Percentiles rank a stretch among this genome's conserved stretches.
phyloP scores from a whole-genome alignment of 306 rosid genomes.

The Trifolium fragiferum region DNA sequence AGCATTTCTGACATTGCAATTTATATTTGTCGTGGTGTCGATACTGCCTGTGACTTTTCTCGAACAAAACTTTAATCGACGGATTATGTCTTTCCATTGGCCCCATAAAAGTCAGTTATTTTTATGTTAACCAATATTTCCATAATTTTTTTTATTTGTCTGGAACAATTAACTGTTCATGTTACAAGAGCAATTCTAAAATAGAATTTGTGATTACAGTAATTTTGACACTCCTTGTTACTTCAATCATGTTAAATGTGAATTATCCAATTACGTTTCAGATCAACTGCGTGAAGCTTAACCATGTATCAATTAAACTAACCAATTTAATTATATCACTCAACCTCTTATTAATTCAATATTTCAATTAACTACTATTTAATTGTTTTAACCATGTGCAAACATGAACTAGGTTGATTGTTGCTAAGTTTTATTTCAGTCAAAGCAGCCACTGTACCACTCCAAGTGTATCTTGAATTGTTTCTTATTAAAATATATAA shows the following conservation, averaged over 20 bases:
- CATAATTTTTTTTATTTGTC: conserved; percentile 6
- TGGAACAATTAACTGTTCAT: conserved; percentile 19
- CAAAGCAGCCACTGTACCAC: conserved; percentile 22
- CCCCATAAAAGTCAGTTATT: conserved; percentile 13
- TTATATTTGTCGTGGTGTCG: conserved; percentile 25
- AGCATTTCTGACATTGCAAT: conserved; percentile 28
- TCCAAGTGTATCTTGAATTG: conserved; percentile 1
- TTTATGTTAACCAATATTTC: conserved; percentile 14
- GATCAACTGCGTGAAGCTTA: background rate
- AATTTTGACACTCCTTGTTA: conserved; percentile 31
- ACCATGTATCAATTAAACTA: conserved; percentile 26
- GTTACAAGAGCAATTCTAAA: conserved; percentile 19
- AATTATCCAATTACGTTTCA: background rate
- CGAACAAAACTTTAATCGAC: background rate
- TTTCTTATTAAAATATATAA: conserved; percentile 28
- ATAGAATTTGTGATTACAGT: conserved; percentile 16
- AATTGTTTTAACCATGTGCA: conserved; percentile 12
- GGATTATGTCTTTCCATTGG: conserved; percentile 10
- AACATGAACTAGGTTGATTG: conserved; percentile 3
- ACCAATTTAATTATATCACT: conserved; percentile 22
- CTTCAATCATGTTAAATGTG: conserved; percentile 22
- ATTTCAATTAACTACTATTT: conserved; percentile 13
- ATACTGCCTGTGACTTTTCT: conserved; percentile 5
- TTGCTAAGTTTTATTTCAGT: conserved; percentile 13
- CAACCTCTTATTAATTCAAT: conserved; percentile 14